Evolutionary conservation across 805 yeast genomes (phyloP).

Genomic region (Ogataea glucozyma): DNA sequence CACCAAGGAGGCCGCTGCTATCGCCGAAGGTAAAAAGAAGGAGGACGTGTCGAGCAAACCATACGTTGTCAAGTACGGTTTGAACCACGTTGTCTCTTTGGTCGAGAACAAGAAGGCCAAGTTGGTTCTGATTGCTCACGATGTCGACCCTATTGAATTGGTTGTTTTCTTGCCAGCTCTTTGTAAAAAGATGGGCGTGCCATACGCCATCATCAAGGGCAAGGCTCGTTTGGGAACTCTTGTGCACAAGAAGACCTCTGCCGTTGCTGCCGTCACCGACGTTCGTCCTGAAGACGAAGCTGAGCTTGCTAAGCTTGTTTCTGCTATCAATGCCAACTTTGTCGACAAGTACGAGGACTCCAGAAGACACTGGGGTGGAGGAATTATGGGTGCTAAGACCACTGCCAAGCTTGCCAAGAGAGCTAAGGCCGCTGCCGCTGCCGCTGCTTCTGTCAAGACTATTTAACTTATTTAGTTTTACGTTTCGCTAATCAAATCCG

Average conservation of each 20-base stretch:
- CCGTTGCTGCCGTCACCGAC: constrained; percentile 97
- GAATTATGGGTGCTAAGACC: constrained; percentile 95
- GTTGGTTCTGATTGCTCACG: constrained; percentile 96
- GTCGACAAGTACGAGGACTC: constrained; percentile 90
- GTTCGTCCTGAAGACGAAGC: constrained; percentile 94
- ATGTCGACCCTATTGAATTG: constrained; percentile 98
- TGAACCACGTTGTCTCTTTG: constrained; percentile 97
- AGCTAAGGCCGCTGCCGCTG: constrained; percentile 69
- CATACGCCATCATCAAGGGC: constrained; percentile 98
- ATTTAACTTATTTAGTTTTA: constrained; percentile 1
- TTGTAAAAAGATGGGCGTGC: constrained; percentile 99
- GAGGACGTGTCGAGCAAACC: constrained; percentile 98
- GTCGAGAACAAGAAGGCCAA: constrained; percentile 98
- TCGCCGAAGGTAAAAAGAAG: constrained; percentile 96
- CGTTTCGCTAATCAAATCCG: constrained; percentile 1
- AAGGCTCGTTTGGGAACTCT: constrained; percentile 98
- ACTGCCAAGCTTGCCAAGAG: constrained; percentile 79
- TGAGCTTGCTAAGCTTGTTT: constrained; percentile 87
- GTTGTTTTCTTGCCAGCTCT: constrained; percentile 97
- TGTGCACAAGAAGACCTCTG: constrained; percentile 96
- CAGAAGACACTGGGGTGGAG: constrained; percentile 99
- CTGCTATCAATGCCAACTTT: constrained; percentile 93
- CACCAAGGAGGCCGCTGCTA: constrained; percentile 98
- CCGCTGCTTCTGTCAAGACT: constrained; percentile 32
- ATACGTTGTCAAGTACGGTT: constrained; percentile 95